Base-by-base conservation (phyloP, 23 red algal genomes). In the Pyropia haitanensis region DNA sequence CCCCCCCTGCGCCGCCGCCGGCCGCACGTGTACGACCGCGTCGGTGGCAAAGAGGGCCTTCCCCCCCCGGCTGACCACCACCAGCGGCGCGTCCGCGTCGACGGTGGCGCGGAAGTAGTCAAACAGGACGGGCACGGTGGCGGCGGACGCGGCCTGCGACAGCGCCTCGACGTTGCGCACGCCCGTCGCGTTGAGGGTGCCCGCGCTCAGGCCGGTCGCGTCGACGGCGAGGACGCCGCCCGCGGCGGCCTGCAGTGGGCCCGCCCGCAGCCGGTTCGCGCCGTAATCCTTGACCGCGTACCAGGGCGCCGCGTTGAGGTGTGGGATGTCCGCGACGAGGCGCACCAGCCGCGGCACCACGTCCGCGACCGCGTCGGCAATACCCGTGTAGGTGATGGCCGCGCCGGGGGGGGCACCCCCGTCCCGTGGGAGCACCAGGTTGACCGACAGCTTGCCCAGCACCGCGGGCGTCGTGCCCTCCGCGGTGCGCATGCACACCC, bases 191-290 rank as follows among this genome's bases (percentile, higher is more conserved):
- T 55, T 63, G 32, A 87, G 70, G 15, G 52, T 18, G 4, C 81
- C 81, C 61, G 75, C 67, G 12, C 24, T 77, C 64, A 87, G 50
- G 14, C 61, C 60, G 14, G 69, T 70, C 32, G 75, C 81, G 56
- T 87, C 71, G 9, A 22, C 57, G 69, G 76, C 62, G 16, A 87
- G 57, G 48, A 70, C 69, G 18, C 60, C 39, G 20, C 81, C 81
- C 1, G 53, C 5, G 14, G 81, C 22, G 53, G 76, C 24, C 44
- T 87, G 81, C 21, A 87, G 58, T 14, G 63, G 56, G 15, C 71
- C 81, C n/a, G 81, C 68, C 70, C 69, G 74, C 34, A 87, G 53
- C 44, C 81, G 71, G 61, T 87, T 87, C 70, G 70, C 50, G 4
- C 60, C 64, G 64, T 87, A 77, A 24, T 87, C 81, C 56, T 87